Evolutionary conservation across 164 flowering plant species (phyloP), one percentile per base, ranked within the genome.

Genomic region (Magnolia changhungtana): DNA sequence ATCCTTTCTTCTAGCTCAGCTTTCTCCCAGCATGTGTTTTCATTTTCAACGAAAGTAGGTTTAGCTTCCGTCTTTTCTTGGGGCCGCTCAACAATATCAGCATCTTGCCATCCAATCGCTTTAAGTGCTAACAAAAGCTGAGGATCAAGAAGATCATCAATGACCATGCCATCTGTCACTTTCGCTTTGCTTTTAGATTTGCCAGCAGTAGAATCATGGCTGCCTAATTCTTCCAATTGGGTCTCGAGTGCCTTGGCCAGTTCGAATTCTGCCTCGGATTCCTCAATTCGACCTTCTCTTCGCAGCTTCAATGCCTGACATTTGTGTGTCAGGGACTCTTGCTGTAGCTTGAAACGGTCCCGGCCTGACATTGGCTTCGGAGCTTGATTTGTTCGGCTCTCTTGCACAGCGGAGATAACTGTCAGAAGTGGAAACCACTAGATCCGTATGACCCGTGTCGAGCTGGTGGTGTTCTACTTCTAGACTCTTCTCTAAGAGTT

Each of bases 131-230:
- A 89, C 68, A 96, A 66, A 69, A 96, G 91, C 71, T 93, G 95
- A 79, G 98, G 98, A 87, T 95, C 99, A 10, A 95, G 94, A 82
- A 95, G 81, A 84, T 89, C 94, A 80, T 90, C 99, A 69, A 95
- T 83, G 6, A 75, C 76, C 23, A 84, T 85, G 83, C 86, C 88
- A 77, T 85, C 91, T 10, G 52, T 80, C 58, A 78, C 72, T 73
- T 80, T 87, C 50, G 78, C 72, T 37, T 72, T 83, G 63, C 61
- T 72, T 0, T 52, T 63, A 69, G 84, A 50, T 58, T 78, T 77
- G 16, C 50, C 72, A 51, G 82, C 31, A 55, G 73, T 75, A 9
- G 24, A 67, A 75, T 81, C 86, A 67, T 79, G 80, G 24, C 78
- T 63, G 79, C 80, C 74, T 58, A 69, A 76, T 74, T 89, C 90